Evolutionary conservation across 352 stramenopile genomes (phyloP).

Genomic region (Thalassiosira tumida): DNA sequence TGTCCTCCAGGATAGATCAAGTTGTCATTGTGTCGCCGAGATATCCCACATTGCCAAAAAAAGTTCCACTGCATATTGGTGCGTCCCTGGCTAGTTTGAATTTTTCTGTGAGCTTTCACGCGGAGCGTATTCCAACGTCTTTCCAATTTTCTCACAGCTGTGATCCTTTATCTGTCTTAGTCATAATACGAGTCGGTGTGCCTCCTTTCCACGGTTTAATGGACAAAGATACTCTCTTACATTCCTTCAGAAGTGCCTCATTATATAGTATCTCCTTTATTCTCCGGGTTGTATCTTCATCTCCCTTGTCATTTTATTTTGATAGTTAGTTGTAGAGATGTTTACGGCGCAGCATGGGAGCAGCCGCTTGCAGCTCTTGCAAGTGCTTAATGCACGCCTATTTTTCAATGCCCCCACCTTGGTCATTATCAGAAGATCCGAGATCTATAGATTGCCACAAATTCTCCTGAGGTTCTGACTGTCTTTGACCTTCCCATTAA

Average conservation of each 20-base stretch:
- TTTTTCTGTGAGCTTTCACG: too few species aligned
- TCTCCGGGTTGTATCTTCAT: neutral
- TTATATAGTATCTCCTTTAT: neutral
- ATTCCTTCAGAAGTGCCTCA: neutral
- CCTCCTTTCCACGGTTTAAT: neutral
- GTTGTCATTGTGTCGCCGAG: neutral
- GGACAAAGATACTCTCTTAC: neutral
- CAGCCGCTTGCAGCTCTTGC: too few species aligned
- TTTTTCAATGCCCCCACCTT: too few species aligned
- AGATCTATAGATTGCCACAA: neutral
- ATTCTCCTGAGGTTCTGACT: neutral
- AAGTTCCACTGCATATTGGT: neutral
- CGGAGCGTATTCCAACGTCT: too few species aligned
- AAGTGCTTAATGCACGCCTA: too few species aligned
- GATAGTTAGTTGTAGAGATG: too few species aligned
- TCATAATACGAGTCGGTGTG: too few species aligned
- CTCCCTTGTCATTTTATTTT: neutral
- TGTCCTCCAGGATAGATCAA: neutral
- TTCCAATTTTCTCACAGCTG: too few species aligned
- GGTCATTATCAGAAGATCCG: neutral
- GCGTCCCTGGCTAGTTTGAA: neutral
- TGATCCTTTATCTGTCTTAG: too few species aligned
- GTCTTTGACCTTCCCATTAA: neutral
- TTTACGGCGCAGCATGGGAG: too few species aligned
- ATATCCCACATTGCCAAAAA: neutral